Conservation (phyloP, 306 rosid genomes). For the Gillenia trifoliata region DNA sequence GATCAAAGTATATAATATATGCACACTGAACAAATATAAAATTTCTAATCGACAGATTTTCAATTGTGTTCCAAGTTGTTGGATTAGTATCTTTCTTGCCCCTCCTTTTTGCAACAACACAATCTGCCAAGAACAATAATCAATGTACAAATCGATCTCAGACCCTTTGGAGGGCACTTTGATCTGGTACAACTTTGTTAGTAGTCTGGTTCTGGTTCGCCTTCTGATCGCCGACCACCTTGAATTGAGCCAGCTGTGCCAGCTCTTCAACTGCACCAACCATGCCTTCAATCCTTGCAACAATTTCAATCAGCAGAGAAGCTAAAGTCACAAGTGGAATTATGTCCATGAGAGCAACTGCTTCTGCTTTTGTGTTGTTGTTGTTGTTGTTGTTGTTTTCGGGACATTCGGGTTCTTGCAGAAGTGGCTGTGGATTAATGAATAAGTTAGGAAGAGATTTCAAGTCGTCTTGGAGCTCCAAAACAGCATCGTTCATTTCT, state of each 20-base stretch:
- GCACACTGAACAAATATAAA: too few relatives aligned
- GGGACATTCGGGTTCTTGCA: conserved; percentile 2
- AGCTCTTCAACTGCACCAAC: conserved; percentile 53
- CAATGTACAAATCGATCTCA: conserved; percentile 2
- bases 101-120: not conserved
- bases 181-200: not conserved
- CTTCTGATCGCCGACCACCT: conserved; percentile 3
- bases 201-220: conserved; percentile 6
- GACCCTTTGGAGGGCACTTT: conserved; percentile 13
- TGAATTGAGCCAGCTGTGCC: conserved; percentile 40
- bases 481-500: conserved; percentile 54
- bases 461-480: conserved; percentile 45
- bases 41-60: not conserved
- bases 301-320: conserved; percentile 57
- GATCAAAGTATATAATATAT: too few relatives aligned
- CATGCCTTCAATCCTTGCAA: conserved; percentile 49
- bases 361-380: not conserved
- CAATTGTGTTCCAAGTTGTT: conserved; percentile 4
- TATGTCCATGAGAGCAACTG: conserved; percentile 41
- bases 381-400: conserved; percentile 6
- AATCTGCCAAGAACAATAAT: conserved; percentile 1
- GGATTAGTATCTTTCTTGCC: not conserved
- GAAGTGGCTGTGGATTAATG: not conserved
- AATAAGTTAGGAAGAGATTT: conserved; percentile 35
- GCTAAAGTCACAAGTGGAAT: conserved; percentile 55